A percentile compares a stretch with the other conserved stretches of the same genome.
Evolutionary conservation across 768 basidiomycete genomes (phyloP).

Genomic region (Lactarius sanguifluus): DNA sequence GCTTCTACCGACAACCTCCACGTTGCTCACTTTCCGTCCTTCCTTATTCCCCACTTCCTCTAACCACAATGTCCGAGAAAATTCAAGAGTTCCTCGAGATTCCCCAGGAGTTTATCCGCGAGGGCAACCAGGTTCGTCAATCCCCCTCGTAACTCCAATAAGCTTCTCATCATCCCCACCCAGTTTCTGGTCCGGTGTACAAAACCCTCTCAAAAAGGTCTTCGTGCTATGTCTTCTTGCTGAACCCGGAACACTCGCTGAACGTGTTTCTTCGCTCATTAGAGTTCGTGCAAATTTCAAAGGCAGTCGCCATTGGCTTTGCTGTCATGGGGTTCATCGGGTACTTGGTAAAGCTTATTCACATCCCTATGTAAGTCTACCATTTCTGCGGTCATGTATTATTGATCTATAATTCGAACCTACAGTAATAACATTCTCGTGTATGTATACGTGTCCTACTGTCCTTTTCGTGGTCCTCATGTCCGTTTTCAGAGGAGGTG

Average conservation of each 20-base stretch:
- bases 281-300: slow-evolving; percentile 96
- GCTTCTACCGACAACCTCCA: slow-evolving; percentile 16
- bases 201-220: slow-evolving; percentile 95
- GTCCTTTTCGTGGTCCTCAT: slow-evolving; percentile 28
- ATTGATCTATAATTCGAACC: slow-evolving; percentile 27
- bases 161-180: slow-evolving; percentile 24
- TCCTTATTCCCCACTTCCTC: slow-evolving; percentile 25
- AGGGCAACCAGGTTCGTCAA: slow-evolving; percentile 82
- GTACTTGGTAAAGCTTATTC: slow-evolving; percentile 97
- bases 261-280: slow-evolving; percentile 24
- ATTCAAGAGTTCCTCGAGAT: slow-evolving; percentile 87
- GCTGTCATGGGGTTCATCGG: slow-evolving; percentile 99
- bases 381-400: slow-evolving; percentile 5
- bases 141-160: neutral
- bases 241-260: neutral
- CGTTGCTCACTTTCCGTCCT: slow-evolving; percentile 3
- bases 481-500: slow-evolving; percentile 60
- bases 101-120: slow-evolving; percentile 88
- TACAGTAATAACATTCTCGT: slow-evolving; percentile 94
- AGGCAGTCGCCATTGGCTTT: slow-evolving; percentile 95
- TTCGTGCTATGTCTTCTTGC: slow-evolving; percentile 27
- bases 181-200: slow-evolving; percentile 98
- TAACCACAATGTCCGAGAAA: slow-evolving; percentile 79
- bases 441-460: slow-evolving; percentile 53
- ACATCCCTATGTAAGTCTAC: slow-evolving; percentile 89